Base-by-base conservation (phyloP, 108 stramenopile species). In the Discostella stelligeroides region DNA sequence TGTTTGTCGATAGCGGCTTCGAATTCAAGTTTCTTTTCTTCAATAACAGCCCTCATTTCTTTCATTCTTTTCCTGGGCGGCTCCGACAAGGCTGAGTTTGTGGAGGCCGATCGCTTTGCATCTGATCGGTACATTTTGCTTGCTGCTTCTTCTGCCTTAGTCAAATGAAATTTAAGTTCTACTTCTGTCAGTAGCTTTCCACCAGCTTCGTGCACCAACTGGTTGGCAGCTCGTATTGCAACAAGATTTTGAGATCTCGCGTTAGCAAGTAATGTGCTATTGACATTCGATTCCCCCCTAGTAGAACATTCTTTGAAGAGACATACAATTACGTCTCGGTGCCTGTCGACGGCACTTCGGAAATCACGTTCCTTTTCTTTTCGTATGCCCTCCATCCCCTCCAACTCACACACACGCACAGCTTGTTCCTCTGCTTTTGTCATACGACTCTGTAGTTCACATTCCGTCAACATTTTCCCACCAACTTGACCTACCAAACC, bases 201-300 rank as follows among this genome's bases (percentile, higher is more conserved):
- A 14, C 64, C 48, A 8, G 11, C 12, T 29, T 65, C 21, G 7
- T 38, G 47, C 17, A n/a, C 2, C 1, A 37, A 11, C 12, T 10
- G 5, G 20, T 49, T 53, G 13, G 47, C 64, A 39, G 27, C 37
- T 37, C 47, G 21, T 29, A 65, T 48, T 24, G 25, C 49, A 29
- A 30, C 64, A 37, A 65, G 20, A 41, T 63, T 72, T 27, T 42
- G 29, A 17, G 37, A 39, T 29, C 60, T 50, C 43, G 48, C 17
- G 12, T 40, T 23, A 0, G 14, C 48, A 1, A 63, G 62, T 20
- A 24, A 47, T 20, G 23, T 28, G 38, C 20, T 41, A 11, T 50
- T 29, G 1, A 72, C 70, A 41, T n/a, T 34, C n/a, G 30, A 21
- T 29, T 72, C 70, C 14, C 70, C 70, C 60, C 51, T 61, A 25